These are phyloP conservation scores for Rhododendron molle DNA, from an alignment of 148 eudicot genomes.

Conservation along the genomic window DNA sequence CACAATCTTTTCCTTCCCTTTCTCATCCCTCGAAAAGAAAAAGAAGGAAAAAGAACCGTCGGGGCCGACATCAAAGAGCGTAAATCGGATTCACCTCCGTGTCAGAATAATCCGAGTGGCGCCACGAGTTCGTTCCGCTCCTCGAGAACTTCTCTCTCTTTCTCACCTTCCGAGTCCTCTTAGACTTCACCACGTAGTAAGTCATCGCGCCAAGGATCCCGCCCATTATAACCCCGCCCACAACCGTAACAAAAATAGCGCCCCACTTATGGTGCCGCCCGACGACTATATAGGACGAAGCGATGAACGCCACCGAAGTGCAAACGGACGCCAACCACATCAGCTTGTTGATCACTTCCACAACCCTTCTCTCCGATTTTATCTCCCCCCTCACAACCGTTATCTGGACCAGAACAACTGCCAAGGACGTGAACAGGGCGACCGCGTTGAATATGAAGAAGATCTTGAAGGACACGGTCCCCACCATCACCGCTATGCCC, in stretches of 20 bases:
- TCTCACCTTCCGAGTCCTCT: slow-evolving; percentile 43
- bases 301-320: slow-evolving; percentile 56
- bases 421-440: slow-evolving; percentile 58
- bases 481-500: slow-evolving; percentile 51
- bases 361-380: slow-evolving; percentile 58
- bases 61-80: slow-evolving; percentile 40
- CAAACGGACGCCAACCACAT: slow-evolving; percentile 82
- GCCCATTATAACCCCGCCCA: slow-evolving; percentile 47
- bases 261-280: slow-evolving; percentile 53
- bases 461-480: slow-evolving; percentile 37
- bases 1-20: not conserved
- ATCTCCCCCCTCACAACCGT: slow-evolving; percentile 69
- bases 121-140: slow-evolving; percentile 18
- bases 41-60: not conserved
- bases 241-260: slow-evolving; percentile 41
- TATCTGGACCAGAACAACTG: slow-evolving; percentile 74
- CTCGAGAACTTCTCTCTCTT: slow-evolving; percentile 43
- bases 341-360: slow-evolving; percentile 67
- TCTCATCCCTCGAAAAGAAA: not conserved
- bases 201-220: slow-evolving; percentile 65
- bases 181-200: slow-evolving; percentile 59
- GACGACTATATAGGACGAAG: slow-evolving; percentile 61
- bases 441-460: slow-evolving; percentile 62
- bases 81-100: slow-evolving; percentile 55
- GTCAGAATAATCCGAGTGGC: slow-evolving; percentile 41